Base-by-base conservation (phyloP, 225 moss, liverwort and hornwort species). In the Ulota crispa region DNA sequence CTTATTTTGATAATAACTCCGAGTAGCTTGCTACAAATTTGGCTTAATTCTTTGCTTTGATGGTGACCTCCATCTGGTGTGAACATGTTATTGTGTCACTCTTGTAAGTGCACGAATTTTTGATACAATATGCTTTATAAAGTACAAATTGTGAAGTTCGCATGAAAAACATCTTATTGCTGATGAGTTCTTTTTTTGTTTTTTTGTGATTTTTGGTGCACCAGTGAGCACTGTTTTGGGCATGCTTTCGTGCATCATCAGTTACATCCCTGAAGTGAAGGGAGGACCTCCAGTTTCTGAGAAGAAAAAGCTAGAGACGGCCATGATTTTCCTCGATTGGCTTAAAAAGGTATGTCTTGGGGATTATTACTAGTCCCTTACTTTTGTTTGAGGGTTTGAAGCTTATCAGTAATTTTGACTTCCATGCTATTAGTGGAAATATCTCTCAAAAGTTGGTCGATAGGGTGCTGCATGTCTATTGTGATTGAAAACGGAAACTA, bases 291-390 rank as follows among this genome's bases (percentile, higher is more conserved):
- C 82, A 63, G 66, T 81, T 76, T 63, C 88, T 86, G 47, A 37
- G 21, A 26, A 78, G 21, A 68, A 68, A 61, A 89, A 68, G 77
- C 83, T 73, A 45, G 65, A 62, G 7, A 90, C 84, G 77, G 92
- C 95, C 81, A 72, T 84, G 72, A 66, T 80, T 63, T 91, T 89
- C 52, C 89, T 94, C 28, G 56, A 79, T 62, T 99, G 98, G 98
- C 80, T 94, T 26, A 92, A 89, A 68, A 92, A 92, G 94, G 98
- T 88, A 47, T 83, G 39, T 47, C 21, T 47, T 76, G 68, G 30
- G 19, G 55, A 54, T 43, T 39, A 37, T 9, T 61, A 19, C 61
- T 72, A 21, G 1, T 37, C 14, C 18, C 3, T 37, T 20, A 12
- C 2, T 39, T 70, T 64, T 63, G 31, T 14, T 63, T 18, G 47